Evolutionary conservation across 2,329 filamentous ascomycete species (phyloP).

Genomic region (Didymella arachidicola): DNA sequence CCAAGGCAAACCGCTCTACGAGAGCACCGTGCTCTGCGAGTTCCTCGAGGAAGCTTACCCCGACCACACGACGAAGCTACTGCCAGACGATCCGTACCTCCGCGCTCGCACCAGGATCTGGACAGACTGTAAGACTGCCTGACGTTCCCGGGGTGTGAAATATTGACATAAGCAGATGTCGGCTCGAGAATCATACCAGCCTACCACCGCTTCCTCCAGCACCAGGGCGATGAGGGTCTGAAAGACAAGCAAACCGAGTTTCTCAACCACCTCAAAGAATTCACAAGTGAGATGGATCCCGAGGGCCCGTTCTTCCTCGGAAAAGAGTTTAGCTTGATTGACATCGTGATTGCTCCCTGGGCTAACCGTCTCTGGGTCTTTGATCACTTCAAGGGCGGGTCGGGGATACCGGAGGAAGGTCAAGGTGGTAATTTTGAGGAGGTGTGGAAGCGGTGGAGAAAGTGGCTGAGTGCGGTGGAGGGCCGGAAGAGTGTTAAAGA

Average conservation of each 20-base stretch:
- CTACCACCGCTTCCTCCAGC: conserved; percentile 68
- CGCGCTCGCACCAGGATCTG: conserved; percentile 73
- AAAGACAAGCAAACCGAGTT: conserved; percentile 67
- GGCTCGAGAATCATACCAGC: conserved; percentile 71
- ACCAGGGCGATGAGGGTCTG: conserved; percentile 49
- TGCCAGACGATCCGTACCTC: conserved; percentile 69
- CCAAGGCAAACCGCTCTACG: conserved; percentile 69
- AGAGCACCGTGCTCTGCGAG: conserved; percentile 76
- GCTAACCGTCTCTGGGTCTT: conserved; percentile 75
- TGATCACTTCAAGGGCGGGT: conserved; percentile 73
- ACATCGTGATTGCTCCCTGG: conserved; percentile 77
- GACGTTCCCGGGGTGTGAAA: no score
- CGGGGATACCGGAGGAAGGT: conserved; percentile 59
- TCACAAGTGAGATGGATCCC: conserved; percentile 68
- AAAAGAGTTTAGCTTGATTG: conserved; percentile 68
- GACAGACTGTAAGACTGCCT: conserved; percentile 64
- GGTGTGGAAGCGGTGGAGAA: conserved; percentile 70
- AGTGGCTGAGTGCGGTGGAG: conserved; percentile 68
- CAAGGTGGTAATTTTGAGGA: conserved; percentile 62
- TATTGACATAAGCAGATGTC: conserved; percentile 53
- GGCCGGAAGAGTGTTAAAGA: conserved; percentile 68
- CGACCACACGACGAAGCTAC: conserved; percentile 58
- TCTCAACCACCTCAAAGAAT: conserved; percentile 64
- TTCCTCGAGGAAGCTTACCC: conserved; percentile 77
- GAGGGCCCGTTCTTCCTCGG: conserved; percentile 74